These are phyloP conservation scores for Plasmopara halstedii DNA, from an alignment of 352 stramenopile genomes.

Conservation along the genomic window DNA sequence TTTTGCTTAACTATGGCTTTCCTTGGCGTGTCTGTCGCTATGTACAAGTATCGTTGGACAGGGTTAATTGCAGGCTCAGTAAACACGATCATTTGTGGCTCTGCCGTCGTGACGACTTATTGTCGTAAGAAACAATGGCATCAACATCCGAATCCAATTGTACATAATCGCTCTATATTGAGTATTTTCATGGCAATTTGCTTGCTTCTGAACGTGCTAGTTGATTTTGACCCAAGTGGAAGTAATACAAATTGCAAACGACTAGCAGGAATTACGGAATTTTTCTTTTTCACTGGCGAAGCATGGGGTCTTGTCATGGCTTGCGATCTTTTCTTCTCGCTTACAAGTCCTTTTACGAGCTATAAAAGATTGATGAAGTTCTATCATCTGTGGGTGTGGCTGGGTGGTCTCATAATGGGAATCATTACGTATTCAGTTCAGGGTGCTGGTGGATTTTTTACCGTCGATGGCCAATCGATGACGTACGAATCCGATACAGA, in stretches of 20 bases:
- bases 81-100: conserved; percentile 83
- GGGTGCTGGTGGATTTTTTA: conserved; percentile 77
- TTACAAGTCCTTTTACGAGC: conserved; percentile 84
- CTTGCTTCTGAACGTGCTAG: conserved; percentile 74
- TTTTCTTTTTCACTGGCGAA: conserved; percentile 86
- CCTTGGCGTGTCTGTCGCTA: conserved; percentile 72
- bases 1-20: conserved; percentile 84
- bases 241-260: conserved; percentile 50
- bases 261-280: conserved; percentile 80
- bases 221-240: conserved; percentile 64
- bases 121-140: conserved; percentile 85
- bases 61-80: conserved; percentile 81
- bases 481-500: conserved; percentile 62
- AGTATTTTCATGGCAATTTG: conserved; percentile 83
- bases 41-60: conserved; percentile 86
- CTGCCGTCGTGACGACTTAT: conserved; percentile 83
- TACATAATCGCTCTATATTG: conserved; percentile 76
- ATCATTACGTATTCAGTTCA: conserved; percentile 62
- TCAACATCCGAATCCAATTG: conserved; percentile 84
- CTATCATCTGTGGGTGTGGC: conserved; percentile 82
- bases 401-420: conserved; percentile 74
- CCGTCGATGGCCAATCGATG: conserved; percentile 74
- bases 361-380: conserved; percentile 88
- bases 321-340: conserved; percentile 82
- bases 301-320: conserved; percentile 85